phyloP scores from a whole-genome alignment of 2,329 filamentous ascomycete genomes.

The Sporothrix inflata region DNA sequence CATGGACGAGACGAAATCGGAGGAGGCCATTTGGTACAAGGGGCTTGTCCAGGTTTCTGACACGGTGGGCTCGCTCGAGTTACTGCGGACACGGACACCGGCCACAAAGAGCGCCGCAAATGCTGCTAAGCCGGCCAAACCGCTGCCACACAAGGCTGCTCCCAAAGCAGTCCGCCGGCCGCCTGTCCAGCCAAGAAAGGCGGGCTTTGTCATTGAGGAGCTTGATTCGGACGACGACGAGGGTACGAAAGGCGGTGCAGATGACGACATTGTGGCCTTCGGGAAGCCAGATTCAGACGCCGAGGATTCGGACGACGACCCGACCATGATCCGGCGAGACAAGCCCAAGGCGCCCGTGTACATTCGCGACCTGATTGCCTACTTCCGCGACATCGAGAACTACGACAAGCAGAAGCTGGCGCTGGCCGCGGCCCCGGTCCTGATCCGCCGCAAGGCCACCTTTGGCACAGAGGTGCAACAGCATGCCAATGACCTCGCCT shows the following conservation, averaged over 20 bases:
- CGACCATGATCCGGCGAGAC: slow-evolving; percentile 80
- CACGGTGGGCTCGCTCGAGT: slow-evolving; percentile 59
- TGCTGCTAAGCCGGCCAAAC: slow-evolving; percentile 29
- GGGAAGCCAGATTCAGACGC: slow-evolving; percentile 84
- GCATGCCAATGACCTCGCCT: slow-evolving; percentile 79
- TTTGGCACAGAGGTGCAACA: slow-evolving; percentile 88
- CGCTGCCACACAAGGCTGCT: slow-evolving; percentile 33
- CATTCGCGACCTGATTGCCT: slow-evolving; percentile 79
- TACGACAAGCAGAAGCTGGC: slow-evolving; percentile 84
- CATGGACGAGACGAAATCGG: slow-evolving; percentile 73
- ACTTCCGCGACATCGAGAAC: slow-evolving; percentile 78
- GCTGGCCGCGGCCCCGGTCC: slow-evolving; percentile 71
- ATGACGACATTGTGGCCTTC: slow-evolving; percentile 75
- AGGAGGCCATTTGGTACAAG: slow-evolving; percentile 77
- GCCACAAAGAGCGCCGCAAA: slow-evolving; percentile 21
- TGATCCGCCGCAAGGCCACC: slow-evolving; percentile 85
- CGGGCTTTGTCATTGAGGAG: slow-evolving; percentile 65
- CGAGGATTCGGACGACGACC: slow-evolving; percentile 91
- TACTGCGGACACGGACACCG: slow-evolving; percentile 44
- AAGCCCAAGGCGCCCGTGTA: slow-evolving; percentile 88
- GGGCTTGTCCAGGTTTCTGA: slow-evolving; percentile 66
- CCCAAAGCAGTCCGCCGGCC: not conserved
- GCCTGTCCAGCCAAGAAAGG: slow-evolving; percentile 35
- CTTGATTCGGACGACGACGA: slow-evolving; percentile 65
- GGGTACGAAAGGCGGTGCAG: slow-evolving; percentile 55